Percentiles rank a stretch among this genome's conserved stretches.
These are phyloP conservation scores for Fraxinus quadrangulata DNA, from an alignment of 257 asterid species.

Conservation along the genomic window DNA sequence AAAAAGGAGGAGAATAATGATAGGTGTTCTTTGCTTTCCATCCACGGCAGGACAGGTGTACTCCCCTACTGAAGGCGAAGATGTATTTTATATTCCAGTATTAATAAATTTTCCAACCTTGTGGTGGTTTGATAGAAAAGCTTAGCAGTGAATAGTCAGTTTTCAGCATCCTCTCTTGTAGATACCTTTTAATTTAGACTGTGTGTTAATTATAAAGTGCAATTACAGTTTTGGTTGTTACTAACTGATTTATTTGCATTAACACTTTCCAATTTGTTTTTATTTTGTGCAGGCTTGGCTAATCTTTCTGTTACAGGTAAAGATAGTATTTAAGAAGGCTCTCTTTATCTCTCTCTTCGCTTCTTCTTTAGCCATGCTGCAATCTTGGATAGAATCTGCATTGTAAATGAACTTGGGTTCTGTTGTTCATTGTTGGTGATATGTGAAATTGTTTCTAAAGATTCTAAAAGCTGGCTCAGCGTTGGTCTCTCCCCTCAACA, in stretches of 20 bases:
- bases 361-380: not conserved
- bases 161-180: not conserved
- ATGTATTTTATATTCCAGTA: not conserved
- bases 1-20: not conserved
- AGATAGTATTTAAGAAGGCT: conserved; percentile 17
- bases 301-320: conserved; percentile 84
- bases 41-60: not conserved
- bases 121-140: not conserved
- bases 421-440: conserved; percentile 5
- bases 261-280: conserved; percentile 26
- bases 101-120: not conserved
- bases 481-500: not conserved
- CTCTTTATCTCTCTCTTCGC: not conserved
- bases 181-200: not conserved
- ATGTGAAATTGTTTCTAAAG: conserved; percentile 3
- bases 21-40: not conserved
- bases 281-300: conserved; percentile 74
- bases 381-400: conserved; percentile 2
- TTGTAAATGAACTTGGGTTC: not conserved
- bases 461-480: not conserved
- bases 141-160: not conserved
- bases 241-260: conserved; percentile 15
- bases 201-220: not conserved
- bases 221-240: conserved; percentile 13
- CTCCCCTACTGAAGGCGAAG: not conserved